These are phyloP conservation scores for Pyronema omphalodes DNA, from an alignment of 495 filamentous ascomycete species.

Conservation along the genomic window DNA sequence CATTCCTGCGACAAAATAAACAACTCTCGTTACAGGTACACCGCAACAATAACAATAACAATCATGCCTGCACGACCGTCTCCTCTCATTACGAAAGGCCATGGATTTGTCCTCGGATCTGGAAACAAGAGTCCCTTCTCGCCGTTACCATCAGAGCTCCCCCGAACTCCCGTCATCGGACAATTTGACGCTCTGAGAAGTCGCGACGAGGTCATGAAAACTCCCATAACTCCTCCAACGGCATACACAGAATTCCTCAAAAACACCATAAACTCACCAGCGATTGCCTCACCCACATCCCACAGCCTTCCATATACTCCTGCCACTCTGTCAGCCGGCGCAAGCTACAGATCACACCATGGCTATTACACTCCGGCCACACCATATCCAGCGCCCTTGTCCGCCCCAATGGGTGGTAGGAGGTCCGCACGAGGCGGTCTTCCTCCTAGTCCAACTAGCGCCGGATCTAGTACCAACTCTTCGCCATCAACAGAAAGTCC, in stretches of 20 bases:
- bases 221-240: slow-evolving; percentile 78
- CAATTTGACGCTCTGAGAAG: slow-evolving; percentile 15
- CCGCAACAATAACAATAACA: not conserved
- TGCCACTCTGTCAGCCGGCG: not conserved
- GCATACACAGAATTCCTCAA: slow-evolving; percentile 90
- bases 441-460: slow-evolving; percentile 14
- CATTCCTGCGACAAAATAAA: not conserved
- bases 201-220: slow-evolving; percentile 31
- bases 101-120: not conserved
- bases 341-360: slow-evolving; percentile 7
- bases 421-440: slow-evolving; percentile 3
- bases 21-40: too few relatives aligned
- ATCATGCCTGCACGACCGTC: slow-evolving; percentile 1
- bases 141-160: slow-evolving; percentile 22
- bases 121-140: slow-evolving; percentile 10
- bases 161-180: slow-evolving; percentile 20
- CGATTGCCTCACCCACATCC: slow-evolving; percentile 24
- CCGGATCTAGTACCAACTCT: slow-evolving; percentile 20
- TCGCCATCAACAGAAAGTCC: slow-evolving; percentile 24
- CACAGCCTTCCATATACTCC: slow-evolving; percentile 18
- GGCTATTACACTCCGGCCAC: slow-evolving; percentile 21
- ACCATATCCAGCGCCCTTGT: slow-evolving; percentile 19
- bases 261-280: slow-evolving; percentile 26
- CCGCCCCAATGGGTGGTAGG: slow-evolving; percentile 6
- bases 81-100: slow-evolving; percentile 3